phyloP scores from a whole-genome alignment of 768 basidiomycete genomes.

The Daedaleopsis nitida region DNA sequence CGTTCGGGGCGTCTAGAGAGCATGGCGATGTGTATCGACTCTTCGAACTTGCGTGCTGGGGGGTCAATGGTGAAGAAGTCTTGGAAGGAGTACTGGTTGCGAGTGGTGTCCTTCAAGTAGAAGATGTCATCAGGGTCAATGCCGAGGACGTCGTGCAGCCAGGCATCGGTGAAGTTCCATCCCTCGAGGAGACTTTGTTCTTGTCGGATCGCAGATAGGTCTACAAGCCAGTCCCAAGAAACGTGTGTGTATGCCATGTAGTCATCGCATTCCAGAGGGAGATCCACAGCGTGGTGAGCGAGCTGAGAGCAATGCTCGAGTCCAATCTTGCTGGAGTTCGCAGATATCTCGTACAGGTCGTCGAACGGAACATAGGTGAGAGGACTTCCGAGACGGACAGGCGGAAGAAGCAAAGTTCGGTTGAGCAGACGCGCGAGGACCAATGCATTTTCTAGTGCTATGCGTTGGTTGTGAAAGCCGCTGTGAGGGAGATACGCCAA shows the following conservation, averaged over 20 bases:
- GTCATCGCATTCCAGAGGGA: constrained; percentile 53
- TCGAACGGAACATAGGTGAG: constrained; percentile 37
- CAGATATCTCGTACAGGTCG: constrained; percentile 20
- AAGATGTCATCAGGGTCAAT: constrained; percentile 43
- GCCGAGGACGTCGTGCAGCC: constrained; percentile 46
- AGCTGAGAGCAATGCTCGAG: constrained; percentile 51
- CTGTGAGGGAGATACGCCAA: constrained; percentile 82
- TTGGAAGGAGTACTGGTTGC: constrained; percentile 71
- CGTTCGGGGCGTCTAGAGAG: constrained; percentile 45
- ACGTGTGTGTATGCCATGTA: constrained; percentile 64
- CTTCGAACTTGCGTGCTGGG: constrained; percentile 41
- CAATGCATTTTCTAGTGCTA: constrained; percentile 83
- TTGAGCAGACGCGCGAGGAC: constrained; percentile 68
- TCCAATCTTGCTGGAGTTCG: constrained; percentile 49
- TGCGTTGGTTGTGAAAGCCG: constrained; percentile 85
- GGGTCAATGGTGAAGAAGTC: constrained; percentile 26
- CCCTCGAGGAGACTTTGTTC: constrained; percentile 48
- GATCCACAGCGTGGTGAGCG: constrained; percentile 35
- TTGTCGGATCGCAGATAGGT: constrained; percentile 43
- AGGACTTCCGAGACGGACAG: constrained; percentile 65
- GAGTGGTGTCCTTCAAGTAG: constrained; percentile 51
- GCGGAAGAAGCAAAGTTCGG: constrained; percentile 81
- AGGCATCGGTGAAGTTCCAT: constrained; percentile 51
- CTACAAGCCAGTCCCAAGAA: constrained; percentile 71
- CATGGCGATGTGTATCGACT: constrained; percentile 44